These are phyloP conservation scores for Echinosophora koreensis DNA, from an alignment of 306 rosid genomes.

Conservation along the genomic window DNA sequence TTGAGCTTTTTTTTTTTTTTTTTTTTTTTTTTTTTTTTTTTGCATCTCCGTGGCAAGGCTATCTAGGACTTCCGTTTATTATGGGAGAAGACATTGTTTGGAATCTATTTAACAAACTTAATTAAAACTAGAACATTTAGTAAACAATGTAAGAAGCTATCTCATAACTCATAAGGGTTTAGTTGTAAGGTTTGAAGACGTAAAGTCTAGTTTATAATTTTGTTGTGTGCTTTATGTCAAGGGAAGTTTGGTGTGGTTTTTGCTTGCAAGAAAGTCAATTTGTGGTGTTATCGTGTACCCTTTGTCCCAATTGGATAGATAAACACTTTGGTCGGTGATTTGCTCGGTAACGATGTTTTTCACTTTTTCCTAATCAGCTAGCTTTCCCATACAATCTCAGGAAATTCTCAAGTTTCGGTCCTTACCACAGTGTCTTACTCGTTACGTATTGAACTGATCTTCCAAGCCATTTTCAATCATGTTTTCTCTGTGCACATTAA, in stretches of 20 bases:
- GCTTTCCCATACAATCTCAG: neutral
- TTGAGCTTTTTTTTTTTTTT: neutral
- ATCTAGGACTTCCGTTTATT: neutral
- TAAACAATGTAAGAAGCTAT: slow-evolving; percentile 2
- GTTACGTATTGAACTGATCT: neutral
- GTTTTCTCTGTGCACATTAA: neutral
- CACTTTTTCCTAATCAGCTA: neutral
- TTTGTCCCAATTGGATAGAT: neutral
- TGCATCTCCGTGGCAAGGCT: slow-evolving; percentile 18
- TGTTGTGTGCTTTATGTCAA: slow-evolving; percentile 24
- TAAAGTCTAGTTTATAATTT: slow-evolving; percentile 27
- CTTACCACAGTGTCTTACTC: neutral
- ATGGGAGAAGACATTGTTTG: slow-evolving; percentile 9
- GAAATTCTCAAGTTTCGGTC: neutral
- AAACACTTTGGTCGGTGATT: slow-evolving; percentile 6
- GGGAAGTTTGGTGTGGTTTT: slow-evolving; percentile 28
- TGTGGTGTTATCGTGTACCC: neutral
- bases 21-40: neutral
- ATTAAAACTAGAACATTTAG: neutral
- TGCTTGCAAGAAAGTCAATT: slow-evolving; percentile 45
- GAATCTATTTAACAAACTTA: slow-evolving; percentile 2
- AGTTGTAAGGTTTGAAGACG: slow-evolving; percentile 38
- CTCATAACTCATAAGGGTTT: neutral
- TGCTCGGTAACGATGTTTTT: neutral
- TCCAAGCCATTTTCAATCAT: neutral